Percentiles rank a stretch among this genome's conserved stretches.
Conservation (phyloP, 306 rosid genomes). For the Dryas octopetala region DNA sequence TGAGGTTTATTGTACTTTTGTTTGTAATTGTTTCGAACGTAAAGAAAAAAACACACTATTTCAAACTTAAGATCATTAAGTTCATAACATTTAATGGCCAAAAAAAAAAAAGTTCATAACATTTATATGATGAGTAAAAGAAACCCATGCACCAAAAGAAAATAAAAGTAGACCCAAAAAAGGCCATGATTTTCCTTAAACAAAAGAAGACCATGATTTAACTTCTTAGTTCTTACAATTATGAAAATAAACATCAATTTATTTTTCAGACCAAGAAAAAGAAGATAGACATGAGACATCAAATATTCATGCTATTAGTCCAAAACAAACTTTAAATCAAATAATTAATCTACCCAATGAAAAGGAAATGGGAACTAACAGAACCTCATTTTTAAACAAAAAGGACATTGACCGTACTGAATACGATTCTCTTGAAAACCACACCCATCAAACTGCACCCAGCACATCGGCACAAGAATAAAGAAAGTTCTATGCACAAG, state of each 20-base stretch:
- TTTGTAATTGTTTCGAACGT: too few species aligned
- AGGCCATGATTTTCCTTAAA: background rate
- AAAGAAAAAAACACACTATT: too few species aligned
- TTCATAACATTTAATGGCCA: too few species aligned
- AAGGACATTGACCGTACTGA: slow-evolving; percentile 29
- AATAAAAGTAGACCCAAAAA: background rate
- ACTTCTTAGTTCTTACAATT: background rate
- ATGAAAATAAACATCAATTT: too few species aligned
- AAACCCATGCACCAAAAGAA: too few species aligned
- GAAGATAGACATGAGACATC: background rate
- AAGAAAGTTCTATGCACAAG: too few species aligned
- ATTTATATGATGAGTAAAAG: background rate
- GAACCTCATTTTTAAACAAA: background rate
- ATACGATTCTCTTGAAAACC: slow-evolving; percentile 16
- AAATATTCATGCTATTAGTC: background rate
- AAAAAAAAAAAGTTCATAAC: too few species aligned
- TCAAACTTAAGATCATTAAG: too few species aligned
- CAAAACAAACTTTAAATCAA: background rate
- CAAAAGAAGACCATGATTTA: background rate
- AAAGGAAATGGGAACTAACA: background rate
- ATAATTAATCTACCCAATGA: background rate
- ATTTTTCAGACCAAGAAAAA: background rate
- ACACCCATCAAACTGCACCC: background rate
- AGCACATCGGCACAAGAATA: too few species aligned
- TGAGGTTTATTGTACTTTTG: too few species aligned